Percentiles rank a stretch among this genome's conserved stretches.
Conservation (phyloP, 179 eudicot genomes). For the Silene coronaria region DNA sequence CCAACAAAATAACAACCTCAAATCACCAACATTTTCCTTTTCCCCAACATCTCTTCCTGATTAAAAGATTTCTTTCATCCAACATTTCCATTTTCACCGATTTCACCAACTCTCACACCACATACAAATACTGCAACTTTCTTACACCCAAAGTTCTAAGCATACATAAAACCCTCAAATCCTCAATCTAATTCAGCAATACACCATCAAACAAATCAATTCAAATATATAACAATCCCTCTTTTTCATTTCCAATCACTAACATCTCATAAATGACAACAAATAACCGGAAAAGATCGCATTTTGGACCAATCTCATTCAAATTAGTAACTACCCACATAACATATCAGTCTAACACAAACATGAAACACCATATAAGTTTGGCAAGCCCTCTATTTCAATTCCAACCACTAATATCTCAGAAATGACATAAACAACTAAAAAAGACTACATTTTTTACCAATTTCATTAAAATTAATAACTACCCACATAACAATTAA, state of each 20-base stretch:
- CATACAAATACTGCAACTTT: background rate
- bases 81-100: background rate
- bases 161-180: background rate
- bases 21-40: background rate
- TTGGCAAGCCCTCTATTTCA: background rate
- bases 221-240: conserved; percentile 9
- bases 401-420: background rate
- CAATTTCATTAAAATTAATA: background rate
- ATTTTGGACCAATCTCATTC: background rate
- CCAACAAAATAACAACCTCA: background rate
- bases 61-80: background rate
- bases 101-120: background rate
- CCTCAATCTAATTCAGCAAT: background rate
- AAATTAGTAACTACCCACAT: conserved; percentile 17
- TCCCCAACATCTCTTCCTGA: background rate
- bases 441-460: conserved; percentile 12
- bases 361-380: background rate
- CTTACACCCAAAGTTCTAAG: background rate
- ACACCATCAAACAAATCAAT: background rate
- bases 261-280: background rate
- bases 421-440: background rate
- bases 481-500: conserved; percentile 14
- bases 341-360: background rate
- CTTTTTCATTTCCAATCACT: background rate
- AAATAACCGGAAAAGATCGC: conserved; percentile 7